Conservation (phyloP, 306 rosid species). For the Vigna nakashimae region DNA sequence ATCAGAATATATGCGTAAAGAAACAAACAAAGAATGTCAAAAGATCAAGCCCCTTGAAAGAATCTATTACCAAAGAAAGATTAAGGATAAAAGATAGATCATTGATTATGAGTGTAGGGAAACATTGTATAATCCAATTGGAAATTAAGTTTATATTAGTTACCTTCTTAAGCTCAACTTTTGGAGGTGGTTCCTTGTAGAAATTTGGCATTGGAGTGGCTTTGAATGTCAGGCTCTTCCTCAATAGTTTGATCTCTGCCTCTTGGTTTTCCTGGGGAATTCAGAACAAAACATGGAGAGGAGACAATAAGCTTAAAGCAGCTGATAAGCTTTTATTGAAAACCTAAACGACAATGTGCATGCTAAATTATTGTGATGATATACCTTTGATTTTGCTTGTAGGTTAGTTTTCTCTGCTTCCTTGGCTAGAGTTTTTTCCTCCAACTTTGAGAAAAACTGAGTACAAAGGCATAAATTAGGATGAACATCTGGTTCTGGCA, state of each 20-base stretch:
- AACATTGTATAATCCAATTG: neutral
- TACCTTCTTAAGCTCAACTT: constrained; percentile 90
- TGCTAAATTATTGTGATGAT: constrained; percentile 22
- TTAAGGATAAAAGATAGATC: neutral
- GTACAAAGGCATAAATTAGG: constrained; percentile 21
- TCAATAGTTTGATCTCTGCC: constrained; percentile 85
- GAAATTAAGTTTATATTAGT: neutral
- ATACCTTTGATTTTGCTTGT: constrained; percentile 89
- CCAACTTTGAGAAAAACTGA: constrained; percentile 91
- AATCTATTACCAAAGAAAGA: neutral
- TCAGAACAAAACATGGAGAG: constrained; percentile 17
- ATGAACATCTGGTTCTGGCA: constrained; percentile 10
- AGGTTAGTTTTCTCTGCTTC: constrained; percentile 80
- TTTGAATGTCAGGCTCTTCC: constrained; percentile 82
- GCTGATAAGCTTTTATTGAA: constrained; percentile 17
- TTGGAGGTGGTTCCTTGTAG: constrained; percentile 94
- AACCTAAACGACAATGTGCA: constrained; percentile 16
- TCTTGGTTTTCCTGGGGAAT: constrained; percentile 77
- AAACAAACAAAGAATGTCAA: neutral
- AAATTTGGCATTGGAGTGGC: constrained; percentile 96
- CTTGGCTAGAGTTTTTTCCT: constrained; percentile 91
- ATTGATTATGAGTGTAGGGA: neutral
- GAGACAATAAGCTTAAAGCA: constrained; percentile 33
- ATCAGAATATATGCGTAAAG: neutral
- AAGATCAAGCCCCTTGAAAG: neutral